Evolutionary conservation across 148 eudicot species (phyloP), one percentile per base, ranked within the genome.

Genomic region (Talinum fruticosum): DNA sequence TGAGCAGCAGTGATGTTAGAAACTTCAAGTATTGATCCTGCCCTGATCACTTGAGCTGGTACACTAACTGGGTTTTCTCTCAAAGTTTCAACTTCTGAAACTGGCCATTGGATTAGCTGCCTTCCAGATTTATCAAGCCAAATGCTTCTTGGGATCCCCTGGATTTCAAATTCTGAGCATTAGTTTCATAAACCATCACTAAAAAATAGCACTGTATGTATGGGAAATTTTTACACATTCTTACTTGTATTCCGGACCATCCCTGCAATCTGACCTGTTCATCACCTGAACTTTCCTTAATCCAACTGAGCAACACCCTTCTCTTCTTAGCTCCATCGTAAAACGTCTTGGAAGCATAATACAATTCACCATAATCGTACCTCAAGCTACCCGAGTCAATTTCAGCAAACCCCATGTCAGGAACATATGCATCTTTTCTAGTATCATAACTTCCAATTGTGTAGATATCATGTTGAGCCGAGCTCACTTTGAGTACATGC

Each of bases 191-290:
- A 53, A 14, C 13, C 13, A 13, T 53, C 2, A 4, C 45, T 10
- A 41, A 41, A n/a, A n/a, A n/a, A n/a, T n/a, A 53, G 5, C 21
- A 53, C 13, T 53, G 2, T 7, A 53, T 4, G 21, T 53, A 53
- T 21, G n/a, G 61, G 4, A 4, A 53, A 13, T 53, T 53, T 53
- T 23, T 0, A 26, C 18, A 1, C 1, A 53, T n/a, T 21, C 49
- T 29, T 76, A 91, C 96, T 76, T 89, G 96, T 83, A 91, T 37
- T 18, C 92, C 92, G 34, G 97, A 62, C 91, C 97, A 92, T 41
- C 93, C 93, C 73, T 84, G 81, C 29, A n/a, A 75, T 13, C 59
- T 8, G 78, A 83, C 78, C 30, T 59, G 76, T 0, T 49, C 33
- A 2, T 19, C 45, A 54, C 24, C 69, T 0, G 73, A 57, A 2